phyloP scores from a whole-genome alignment of 139 green algal genomes.

The Chlamydomonas incerta region DNA sequence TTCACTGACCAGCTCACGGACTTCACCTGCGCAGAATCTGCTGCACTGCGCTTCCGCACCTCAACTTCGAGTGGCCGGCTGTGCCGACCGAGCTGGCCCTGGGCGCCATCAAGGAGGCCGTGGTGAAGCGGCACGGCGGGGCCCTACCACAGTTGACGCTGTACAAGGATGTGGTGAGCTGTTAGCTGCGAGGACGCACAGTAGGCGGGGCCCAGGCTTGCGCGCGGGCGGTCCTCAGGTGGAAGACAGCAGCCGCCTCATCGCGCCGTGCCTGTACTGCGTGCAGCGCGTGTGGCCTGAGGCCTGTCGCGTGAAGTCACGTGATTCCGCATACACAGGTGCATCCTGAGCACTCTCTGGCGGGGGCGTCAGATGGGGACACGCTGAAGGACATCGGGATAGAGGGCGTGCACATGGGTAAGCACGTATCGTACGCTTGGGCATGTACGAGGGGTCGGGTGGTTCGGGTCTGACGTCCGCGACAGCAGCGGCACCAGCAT shows the following conservation, averaged over 20 bases:
- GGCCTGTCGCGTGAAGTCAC: background rate
- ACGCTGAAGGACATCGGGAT: constrained; percentile 21
- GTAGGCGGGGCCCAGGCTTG: background rate
- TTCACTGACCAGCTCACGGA: no score
- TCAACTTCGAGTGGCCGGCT: constrained; percentile 46
- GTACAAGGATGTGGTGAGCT: constrained; percentile 32
- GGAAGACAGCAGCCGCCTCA: no score
- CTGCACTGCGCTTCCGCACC: constrained; percentile 10
- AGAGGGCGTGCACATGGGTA: constrained; percentile 18
- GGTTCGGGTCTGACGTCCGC: no score
- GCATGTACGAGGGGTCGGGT: no score
- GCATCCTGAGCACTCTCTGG: constrained; percentile 10
- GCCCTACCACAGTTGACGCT: constrained; percentile 13
- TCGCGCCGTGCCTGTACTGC: no score
- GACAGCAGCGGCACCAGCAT: no score
- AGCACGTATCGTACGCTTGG: no score
- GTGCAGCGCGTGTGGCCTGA: no score
- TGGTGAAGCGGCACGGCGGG: constrained; percentile 41
- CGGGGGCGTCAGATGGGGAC: background rate
- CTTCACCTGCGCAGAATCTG: constrained; percentile 43
- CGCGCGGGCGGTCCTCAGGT: no score
- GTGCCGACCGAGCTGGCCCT: constrained; percentile 32
- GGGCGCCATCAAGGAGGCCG: constrained; percentile 29
- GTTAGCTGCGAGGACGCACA: background rate
- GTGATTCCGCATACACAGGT: background rate